phyloP scores from a whole-genome alignment of 345 rosid species.

The Corchorus capsularis region DNA sequence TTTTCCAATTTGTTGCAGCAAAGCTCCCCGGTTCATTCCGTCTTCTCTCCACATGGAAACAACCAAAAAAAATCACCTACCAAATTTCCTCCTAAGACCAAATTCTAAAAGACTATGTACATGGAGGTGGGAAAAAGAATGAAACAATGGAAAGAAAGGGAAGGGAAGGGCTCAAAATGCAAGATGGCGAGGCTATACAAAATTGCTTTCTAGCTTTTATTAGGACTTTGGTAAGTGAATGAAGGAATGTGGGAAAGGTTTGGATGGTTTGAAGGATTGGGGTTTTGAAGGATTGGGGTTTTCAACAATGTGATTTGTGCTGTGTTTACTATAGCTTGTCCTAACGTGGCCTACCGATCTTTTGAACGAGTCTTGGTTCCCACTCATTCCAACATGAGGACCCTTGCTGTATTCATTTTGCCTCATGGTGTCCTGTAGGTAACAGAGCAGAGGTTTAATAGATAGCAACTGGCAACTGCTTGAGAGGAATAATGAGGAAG shows the following conservation, averaged over 20 bases:
- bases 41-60: neutral
- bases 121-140: constrained; percentile 9
- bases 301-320: constrained; percentile 9
- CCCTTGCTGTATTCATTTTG: constrained; percentile 9
- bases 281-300: constrained; percentile 11
- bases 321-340: constrained; percentile 7
- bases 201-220: constrained; percentile 11
- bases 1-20: neutral
- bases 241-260: constrained; percentile 15
- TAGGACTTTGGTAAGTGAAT: constrained; percentile 10
- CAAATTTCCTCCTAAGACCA: neutral
- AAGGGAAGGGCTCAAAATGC: neutral
- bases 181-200: constrained; percentile 22
- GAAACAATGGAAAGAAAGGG: constrained; percentile 9
- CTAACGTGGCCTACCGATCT: constrained; percentile 14
- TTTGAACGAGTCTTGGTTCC: constrained; percentile 24
- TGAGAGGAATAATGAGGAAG: constrained; percentile 17
- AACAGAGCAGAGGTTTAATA: constrained; percentile 11
- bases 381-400: constrained; percentile 20
- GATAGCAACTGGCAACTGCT: constrained; percentile 16
- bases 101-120: neutral
- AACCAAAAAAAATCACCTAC: constrained; percentile 6
- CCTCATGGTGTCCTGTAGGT: constrained; percentile 28
- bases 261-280: constrained; percentile 14
- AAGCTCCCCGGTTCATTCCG: too few relatives aligned